These are phyloP conservation scores for Fusarium illudens DNA, from an alignment of 2,329 filamentous ascomycete species.

Conservation along the genomic window DNA sequence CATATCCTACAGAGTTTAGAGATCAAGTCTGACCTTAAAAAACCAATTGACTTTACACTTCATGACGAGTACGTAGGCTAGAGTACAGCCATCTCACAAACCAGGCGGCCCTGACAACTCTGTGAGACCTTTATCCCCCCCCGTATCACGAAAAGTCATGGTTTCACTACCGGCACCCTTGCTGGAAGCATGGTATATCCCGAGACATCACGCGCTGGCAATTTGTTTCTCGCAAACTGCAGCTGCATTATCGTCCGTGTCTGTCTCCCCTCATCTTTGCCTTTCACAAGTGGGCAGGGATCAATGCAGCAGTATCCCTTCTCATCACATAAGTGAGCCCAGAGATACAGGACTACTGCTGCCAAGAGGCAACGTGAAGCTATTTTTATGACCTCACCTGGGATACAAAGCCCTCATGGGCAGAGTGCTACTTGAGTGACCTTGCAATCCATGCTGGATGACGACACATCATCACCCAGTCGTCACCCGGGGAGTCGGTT, in stretches of 20 bases:
- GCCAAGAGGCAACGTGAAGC: conserved; percentile 12
- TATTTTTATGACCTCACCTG: conserved; percentile 3
- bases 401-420: not conserved
- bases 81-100: not conserved
- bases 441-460: conserved; percentile 6
- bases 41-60: not conserved
- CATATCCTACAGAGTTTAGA: not conserved
- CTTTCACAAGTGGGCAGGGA: not conserved
- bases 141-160: not conserved
- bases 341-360: not conserved
- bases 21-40: not conserved
- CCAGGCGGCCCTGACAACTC: not conserved
- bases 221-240: not conserved
- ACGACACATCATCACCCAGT: conserved; percentile 2
- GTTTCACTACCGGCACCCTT: conserved; percentile 15
- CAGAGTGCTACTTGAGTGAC: not conserved
- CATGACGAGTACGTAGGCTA: not conserved
- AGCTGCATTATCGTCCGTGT: not conserved
- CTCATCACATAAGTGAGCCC: conserved; percentile 3
- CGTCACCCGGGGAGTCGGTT: conserved; percentile 4
- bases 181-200: not conserved
- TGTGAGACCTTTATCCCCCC: not conserved
- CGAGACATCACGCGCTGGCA: not conserved
- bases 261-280: not conserved
- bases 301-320: conserved; percentile 1